Conservation (phyloP, 2,329 filamentous ascomycete genomes). For the Leptodontidium sp. region DNA sequence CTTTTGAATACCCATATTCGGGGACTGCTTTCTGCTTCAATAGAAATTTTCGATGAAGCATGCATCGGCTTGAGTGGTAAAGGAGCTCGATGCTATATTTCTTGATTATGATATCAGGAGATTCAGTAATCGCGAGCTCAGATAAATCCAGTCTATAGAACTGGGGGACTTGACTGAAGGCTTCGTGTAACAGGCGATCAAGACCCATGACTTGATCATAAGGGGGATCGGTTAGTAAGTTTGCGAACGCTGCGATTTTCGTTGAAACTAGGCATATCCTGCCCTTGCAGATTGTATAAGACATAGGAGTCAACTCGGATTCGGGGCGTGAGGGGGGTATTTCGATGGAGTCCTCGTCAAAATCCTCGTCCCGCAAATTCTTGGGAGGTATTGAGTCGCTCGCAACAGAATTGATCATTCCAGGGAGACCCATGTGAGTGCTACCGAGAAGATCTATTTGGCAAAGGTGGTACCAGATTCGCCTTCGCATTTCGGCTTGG, state of each 20-base stretch:
- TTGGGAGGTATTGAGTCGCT: constrained; percentile 67
- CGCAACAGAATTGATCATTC: constrained; percentile 70
- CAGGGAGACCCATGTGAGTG: constrained; percentile 73
- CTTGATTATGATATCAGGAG: constrained; percentile 58
- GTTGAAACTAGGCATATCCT: constrained; percentile 57
- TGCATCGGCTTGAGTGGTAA: constrained; percentile 63
- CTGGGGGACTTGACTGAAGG: constrained; percentile 55
- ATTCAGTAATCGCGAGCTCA: constrained; percentile 58
- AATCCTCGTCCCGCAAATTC: constrained; percentile 72
- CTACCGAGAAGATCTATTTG: constrained; percentile 71
- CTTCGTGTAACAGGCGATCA: constrained; percentile 55
- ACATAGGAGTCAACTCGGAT: constrained; percentile 66
- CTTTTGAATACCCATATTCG: constrained; percentile 62
- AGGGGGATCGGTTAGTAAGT: constrained; percentile 56
- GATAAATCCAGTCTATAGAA: constrained; percentile 59
- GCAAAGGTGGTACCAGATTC: constrained; percentile 62
- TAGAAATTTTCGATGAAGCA: constrained; percentile 63
- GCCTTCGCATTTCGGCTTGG: constrained; percentile 76
- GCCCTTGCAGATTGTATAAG: constrained; percentile 62
- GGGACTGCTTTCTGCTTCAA: constrained; percentile 51
- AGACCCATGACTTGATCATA: constrained; percentile 60
- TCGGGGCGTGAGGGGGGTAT: constrained; percentile 64
- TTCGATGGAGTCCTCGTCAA: constrained; percentile 60
- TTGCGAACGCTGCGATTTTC: constrained; percentile 58
- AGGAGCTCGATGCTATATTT: constrained; percentile 60